Percentiles rank a stretch among this genome's conserved stretches.
Conservation (phyloP, 345 rosid genomes). For the rapeseed (Brassica napus) region Da-Ae NC_063436.1:4650501-4651000, state of each 20-base stretch:
- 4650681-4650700: constrained; percentile 79
- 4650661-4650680: constrained; percentile 74
- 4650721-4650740: constrained; percentile 21
- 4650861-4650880: constrained; percentile 65
- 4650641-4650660: constrained; percentile 76
- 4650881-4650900: constrained; percentile 51
- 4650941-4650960: constrained; percentile 80
- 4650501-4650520: constrained; percentile 13
- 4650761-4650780: constrained; percentile 38
- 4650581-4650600: constrained; percentile 62
- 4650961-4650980: constrained; percentile 70
- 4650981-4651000: constrained; percentile 66
- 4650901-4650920: constrained; percentile 69
- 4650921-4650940: constrained; percentile 76
- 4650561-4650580: constrained; percentile 17
- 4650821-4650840: constrained; percentile 64
- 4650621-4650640: constrained; percentile 67
- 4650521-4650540: constrained; percentile 20
- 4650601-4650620: constrained; percentile 66
- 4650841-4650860: constrained; percentile 59
- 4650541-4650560: constrained; percentile 21
- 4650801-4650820: constrained; percentile 75
- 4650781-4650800: constrained; percentile 72
- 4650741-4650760: not conserved
- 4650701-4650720: constrained; percentile 72